Conservation (phyloP, 2,329 filamentous ascomycete species). For the Chalaropsis ovoidea region DNA sequence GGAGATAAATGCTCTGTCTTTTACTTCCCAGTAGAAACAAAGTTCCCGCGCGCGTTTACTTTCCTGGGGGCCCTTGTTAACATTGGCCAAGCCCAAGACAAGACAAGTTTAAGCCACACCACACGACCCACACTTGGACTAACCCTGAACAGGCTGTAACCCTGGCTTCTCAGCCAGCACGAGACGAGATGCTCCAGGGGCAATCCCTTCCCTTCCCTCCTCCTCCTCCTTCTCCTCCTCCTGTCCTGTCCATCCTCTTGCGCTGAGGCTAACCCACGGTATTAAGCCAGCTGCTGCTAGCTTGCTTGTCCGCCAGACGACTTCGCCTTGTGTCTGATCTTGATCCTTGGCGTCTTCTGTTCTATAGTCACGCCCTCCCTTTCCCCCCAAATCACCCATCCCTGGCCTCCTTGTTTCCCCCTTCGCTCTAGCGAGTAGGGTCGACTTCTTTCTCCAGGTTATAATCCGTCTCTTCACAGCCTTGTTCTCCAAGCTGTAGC, state of each 20-base stretch:
- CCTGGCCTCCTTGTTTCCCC: too few relatives aligned
- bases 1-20: not conserved
- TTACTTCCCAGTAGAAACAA: not conserved
- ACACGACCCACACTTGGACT: not conserved
- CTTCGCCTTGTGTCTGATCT: constrained; percentile 1
- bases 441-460: not conserved
- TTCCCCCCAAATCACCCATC: too few relatives aligned
- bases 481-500: not conserved
- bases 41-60: constrained; percentile 12
- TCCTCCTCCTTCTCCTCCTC: too few relatives aligned
- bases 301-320: not conserved
- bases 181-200: too few relatives aligned
- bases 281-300: too few relatives aligned
- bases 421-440: not conserved
- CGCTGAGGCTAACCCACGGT: too few relatives aligned
- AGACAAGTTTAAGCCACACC: not conserved
- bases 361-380: not conserved
- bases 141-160: not conserved
- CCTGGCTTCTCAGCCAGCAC: too few relatives aligned
- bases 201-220: too few relatives aligned
- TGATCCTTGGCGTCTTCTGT: not conserved
- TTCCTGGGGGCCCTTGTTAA: not conserved
- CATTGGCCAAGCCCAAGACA: not conserved
- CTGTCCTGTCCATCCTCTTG: too few relatives aligned
- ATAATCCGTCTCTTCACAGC: not conserved